Percentiles rank a stretch among this genome's conserved stretches.
These are phyloP conservation scores for Ensete glaucum DNA, from an alignment of 176 grass and related monocot species.

Conservation along the genomic window DNA sequence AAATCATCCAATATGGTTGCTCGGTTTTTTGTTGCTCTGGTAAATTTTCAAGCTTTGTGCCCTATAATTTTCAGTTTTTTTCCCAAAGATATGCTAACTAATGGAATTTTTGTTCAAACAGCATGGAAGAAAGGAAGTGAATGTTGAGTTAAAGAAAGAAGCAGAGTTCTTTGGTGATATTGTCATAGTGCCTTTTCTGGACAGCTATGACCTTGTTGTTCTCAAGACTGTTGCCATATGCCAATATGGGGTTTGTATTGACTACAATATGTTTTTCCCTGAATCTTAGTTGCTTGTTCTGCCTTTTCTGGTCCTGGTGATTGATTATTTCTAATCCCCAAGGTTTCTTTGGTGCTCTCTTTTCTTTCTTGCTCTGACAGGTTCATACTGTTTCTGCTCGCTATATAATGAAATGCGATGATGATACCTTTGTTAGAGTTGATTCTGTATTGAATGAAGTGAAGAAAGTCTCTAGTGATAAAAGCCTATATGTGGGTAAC, in stretches of 20 bases:
- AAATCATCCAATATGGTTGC: slow-evolving; percentile 48
- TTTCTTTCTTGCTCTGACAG: slow-evolving; percentile 26
- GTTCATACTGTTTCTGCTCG: slow-evolving; percentile 56
- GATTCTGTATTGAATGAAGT: slow-evolving; percentile 65
- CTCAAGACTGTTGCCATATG: slow-evolving; percentile 86
- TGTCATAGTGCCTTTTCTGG: slow-evolving; percentile 69
- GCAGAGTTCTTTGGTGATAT: slow-evolving; percentile 85
- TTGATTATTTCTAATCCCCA: neutral
- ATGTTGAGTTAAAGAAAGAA: slow-evolving; percentile 55
- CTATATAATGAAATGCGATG: slow-evolving; percentile 98
- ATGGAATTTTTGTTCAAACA: slow-evolving; percentile 26
- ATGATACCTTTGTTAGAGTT: slow-evolving; percentile 92
- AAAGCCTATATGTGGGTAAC: slow-evolving; percentile 82
- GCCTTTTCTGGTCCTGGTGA: neutral
- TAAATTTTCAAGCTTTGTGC: slow-evolving; percentile 26
- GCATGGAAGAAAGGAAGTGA: slow-evolving; percentile 71
- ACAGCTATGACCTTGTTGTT: slow-evolving; percentile 78
- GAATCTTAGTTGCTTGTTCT: neutral
- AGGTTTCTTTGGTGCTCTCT: neutral
- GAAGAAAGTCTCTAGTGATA: slow-evolving; percentile 39
- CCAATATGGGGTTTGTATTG: slow-evolving; percentile 53
- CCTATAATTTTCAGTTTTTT: neutral
- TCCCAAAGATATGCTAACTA: slow-evolving; percentile 3
- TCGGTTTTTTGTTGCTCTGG: slow-evolving; percentile 74
- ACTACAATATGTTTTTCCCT: neutral